These are phyloP conservation scores for Scheffersomyces titani DNA, from an alignment of 1,139 yeast genomes.

Conservation along the genomic window DNA sequence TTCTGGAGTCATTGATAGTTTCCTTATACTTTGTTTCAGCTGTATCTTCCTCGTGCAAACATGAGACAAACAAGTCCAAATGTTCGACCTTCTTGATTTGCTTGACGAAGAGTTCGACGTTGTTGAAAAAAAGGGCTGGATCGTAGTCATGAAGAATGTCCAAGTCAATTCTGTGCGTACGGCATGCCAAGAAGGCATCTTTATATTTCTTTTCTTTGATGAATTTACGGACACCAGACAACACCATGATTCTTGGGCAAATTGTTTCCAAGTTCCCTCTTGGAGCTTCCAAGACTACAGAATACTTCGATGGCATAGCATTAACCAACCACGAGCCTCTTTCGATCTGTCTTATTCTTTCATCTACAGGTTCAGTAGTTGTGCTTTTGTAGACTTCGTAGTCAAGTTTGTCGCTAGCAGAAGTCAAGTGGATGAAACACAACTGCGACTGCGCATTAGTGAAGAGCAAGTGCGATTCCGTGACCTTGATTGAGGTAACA, in stretches of 20 bases:
- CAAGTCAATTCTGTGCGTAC: constrained; percentile 88
- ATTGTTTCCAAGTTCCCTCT: constrained; percentile 96
- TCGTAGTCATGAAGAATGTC: constrained; percentile 88
- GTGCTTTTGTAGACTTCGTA: constrained; percentile 15
- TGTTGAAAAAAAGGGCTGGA: constrained; percentile 64
- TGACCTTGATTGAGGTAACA: constrained; percentile 77
- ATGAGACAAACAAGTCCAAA: constrained; percentile 83
- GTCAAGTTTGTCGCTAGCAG: constrained; percentile 25
- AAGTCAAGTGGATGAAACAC: constrained; percentile 74
- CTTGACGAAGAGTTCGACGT: constrained; percentile 67
- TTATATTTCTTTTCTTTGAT: constrained; percentile 60
- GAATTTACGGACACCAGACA: constrained; percentile 75
- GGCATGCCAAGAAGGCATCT: constrained; percentile 78
- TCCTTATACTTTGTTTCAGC: constrained; percentile 80
- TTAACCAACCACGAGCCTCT: constrained; percentile 84
- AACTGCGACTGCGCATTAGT: constrained; percentile 88
- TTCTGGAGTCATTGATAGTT: constrained; percentile 43
- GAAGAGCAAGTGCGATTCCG: constrained; percentile 73
- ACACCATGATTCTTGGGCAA: constrained; percentile 88
- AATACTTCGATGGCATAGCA: constrained; percentile 78
- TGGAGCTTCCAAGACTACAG: constrained; percentile 89
- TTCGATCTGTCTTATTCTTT: constrained; percentile 85
- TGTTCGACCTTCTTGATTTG: constrained; percentile 75
- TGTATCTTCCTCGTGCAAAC: constrained; percentile 86
- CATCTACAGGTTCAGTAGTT: constrained; percentile 51